Percentiles rank a stretch among this genome's conserved stretches.
These are phyloP conservation scores for Saccharomycopsis sp. DNA, from an alignment of 805 yeast genomes.

Conservation along the genomic window DNA sequence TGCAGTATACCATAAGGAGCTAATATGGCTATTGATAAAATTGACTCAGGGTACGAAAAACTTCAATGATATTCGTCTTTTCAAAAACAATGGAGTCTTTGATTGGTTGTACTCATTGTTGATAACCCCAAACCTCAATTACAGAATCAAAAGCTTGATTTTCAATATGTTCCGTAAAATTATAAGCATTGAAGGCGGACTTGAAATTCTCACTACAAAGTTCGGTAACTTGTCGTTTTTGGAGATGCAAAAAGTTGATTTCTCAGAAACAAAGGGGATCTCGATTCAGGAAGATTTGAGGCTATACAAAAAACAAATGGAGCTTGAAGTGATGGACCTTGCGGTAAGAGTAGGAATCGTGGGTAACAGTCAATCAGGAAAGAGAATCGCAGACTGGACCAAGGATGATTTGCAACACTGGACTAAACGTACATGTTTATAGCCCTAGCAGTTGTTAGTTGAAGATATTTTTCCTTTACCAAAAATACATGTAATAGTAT, in stretches of 20 bases:
- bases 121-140: slow-evolving; percentile 43
- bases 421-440: slow-evolving; percentile 37
- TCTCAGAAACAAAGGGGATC: background rate
- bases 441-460: no score
- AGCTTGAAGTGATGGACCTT: slow-evolving; percentile 40
- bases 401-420: slow-evolving; percentile 40
- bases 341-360: slow-evolving; percentile 38
- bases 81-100: slow-evolving; percentile 48
- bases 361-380: slow-evolving; percentile 33
- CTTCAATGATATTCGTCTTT: slow-evolving; percentile 44
- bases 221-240: slow-evolving; percentile 37
- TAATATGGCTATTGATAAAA: slow-evolving; percentile 57
- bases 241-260: slow-evolving; percentile 18
- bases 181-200: slow-evolving; percentile 48
- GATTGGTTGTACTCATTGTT: slow-evolving; percentile 60
- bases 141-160: slow-evolving; percentile 35
- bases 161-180: slow-evolving; percentile 39
- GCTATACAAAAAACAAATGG: slow-evolving; percentile 28
- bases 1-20: slow-evolving; percentile 48
- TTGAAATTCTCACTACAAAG: slow-evolving; percentile 51
- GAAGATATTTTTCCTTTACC: no score
- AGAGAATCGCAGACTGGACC: slow-evolving; percentile 60
- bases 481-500: background rate
- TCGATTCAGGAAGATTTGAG: background rate
- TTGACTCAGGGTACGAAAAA: slow-evolving; percentile 42